These are phyloP conservation scores for Monascus purpureus DNA, from an alignment of 495 filamentous ascomycete genomes.

Conservation along the genomic window DNA sequence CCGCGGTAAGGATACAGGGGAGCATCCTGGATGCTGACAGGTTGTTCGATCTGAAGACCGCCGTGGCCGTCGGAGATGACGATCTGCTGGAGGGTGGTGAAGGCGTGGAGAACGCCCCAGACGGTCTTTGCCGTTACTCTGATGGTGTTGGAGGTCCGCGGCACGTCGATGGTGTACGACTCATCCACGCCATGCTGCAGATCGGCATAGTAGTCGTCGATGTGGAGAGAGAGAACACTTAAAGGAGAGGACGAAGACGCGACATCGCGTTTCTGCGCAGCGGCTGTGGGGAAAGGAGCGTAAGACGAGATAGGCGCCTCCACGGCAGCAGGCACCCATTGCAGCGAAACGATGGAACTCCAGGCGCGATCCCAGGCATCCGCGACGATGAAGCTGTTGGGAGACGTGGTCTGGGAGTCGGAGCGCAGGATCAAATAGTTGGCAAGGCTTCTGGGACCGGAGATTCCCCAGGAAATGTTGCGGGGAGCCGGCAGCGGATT, in stretches of 20 bases:
- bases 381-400: slow-evolving; percentile 16
- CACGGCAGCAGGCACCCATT: slow-evolving; percentile 38
- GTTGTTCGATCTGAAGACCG: slow-evolving; percentile 34
- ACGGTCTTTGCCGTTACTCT: slow-evolving; percentile 33
- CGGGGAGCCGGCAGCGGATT: slow-evolving; percentile 42
- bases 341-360: slow-evolving; percentile 25
- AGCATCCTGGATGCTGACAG: slow-evolving; percentile 30
- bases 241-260: slow-evolving; percentile 6
- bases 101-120: slow-evolving; percentile 44
- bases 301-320: slow-evolving; percentile 35
- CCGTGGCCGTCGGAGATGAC: slow-evolving; percentile 33
- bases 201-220: slow-evolving; percentile 25
- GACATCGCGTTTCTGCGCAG: slow-evolving; percentile 17
- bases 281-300: slow-evolving; percentile 30
- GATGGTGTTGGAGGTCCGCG: slow-evolving; percentile 16
- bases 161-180: slow-evolving; percentile 39
- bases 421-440: slow-evolving; percentile 11
- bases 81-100: slow-evolving; percentile 43
- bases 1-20: slow-evolving; percentile 36
- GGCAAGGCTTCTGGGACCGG: slow-evolving; percentile 30
- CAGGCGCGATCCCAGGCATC: slow-evolving; percentile 36
- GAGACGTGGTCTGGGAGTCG: slow-evolving; percentile 5
- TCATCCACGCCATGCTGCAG: slow-evolving; percentile 43
- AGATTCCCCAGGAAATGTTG: slow-evolving; percentile 38
- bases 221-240: slow-evolving; percentile 23